Conservation (phyloP, 176 grass and related monocot species). For the Panicum miliaceum region DNA sequence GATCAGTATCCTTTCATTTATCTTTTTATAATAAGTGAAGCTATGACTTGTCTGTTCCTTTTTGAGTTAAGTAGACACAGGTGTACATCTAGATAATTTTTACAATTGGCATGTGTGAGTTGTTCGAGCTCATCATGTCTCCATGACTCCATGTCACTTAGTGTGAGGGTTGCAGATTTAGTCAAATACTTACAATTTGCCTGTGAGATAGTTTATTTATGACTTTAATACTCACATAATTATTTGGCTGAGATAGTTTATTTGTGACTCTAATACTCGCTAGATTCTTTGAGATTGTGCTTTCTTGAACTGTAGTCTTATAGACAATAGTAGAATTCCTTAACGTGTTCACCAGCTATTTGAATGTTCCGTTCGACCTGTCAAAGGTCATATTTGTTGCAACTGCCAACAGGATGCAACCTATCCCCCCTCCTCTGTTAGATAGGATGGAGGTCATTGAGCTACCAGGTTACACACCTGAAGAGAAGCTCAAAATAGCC, state of each 20-base stretch:
- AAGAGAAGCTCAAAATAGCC: slow-evolving; percentile 98
- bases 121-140: slow-evolving; percentile 3
- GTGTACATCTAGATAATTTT: background rate
- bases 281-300: slow-evolving; percentile 7
- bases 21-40: background rate
- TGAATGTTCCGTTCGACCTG: slow-evolving; percentile 98
- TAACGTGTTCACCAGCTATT: slow-evolving; percentile 74
- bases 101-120: slow-evolving; percentile 17
- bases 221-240: background rate
- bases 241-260: background rate
- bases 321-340: slow-evolving; percentile 44
- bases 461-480: slow-evolving; percentile 93
- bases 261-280: slow-evolving; percentile 12
- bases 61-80: background rate
- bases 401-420: slow-evolving; percentile 92
- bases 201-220: slow-evolving; percentile 15
- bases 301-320: slow-evolving; percentile 22
- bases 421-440: slow-evolving; percentile 87
- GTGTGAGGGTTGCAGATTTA: background rate
- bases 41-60: slow-evolving; percentile 25
- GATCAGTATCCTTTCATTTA: slow-evolving; percentile 92
- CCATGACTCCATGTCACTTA: background rate
- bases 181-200: slow-evolving; percentile 18
- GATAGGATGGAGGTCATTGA: slow-evolving; percentile 99
- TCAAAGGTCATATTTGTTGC: slow-evolving; percentile 98